Conservation (phyloP, 352 stramenopile genomes). For the Globisporangium abappressorium region DNA sequence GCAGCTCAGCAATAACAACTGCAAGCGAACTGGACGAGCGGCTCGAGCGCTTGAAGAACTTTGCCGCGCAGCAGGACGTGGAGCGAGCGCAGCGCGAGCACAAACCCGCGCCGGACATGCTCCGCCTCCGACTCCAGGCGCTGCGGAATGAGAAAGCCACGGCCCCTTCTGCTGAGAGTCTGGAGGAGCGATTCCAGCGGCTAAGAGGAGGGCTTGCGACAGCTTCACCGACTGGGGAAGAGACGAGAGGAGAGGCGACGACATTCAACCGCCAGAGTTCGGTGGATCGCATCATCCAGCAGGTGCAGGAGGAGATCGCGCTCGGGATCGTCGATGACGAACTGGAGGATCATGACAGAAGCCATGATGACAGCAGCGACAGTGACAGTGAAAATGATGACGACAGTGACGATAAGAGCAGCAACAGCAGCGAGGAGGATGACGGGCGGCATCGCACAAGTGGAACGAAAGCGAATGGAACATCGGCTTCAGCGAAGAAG, state of each 20-base stretch:
- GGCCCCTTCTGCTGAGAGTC: constrained; percentile 21
- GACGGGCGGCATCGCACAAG: not conserved
- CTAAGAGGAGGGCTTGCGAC: constrained; percentile 19
- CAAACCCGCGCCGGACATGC: constrained; percentile 15
- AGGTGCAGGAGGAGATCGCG: constrained; percentile 57
- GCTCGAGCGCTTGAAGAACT: constrained; percentile 39
- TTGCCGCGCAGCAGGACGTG: constrained; percentile 23
- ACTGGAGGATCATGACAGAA: constrained; percentile 11
- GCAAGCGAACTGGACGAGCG: constrained; percentile 24
- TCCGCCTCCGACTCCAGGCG: constrained; percentile 44
- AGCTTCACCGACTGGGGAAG: not conserved
- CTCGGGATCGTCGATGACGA: constrained; percentile 46
- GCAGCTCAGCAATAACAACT: not conserved
- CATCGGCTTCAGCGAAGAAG: not conserved
- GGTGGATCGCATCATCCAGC: constrained; percentile 51
- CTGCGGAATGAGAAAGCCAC: constrained; percentile 37
- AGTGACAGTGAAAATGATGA: constrained; percentile 14
- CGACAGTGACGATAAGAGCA: not conserved
- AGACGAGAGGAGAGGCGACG: not conserved
- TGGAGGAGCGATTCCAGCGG: constrained; percentile 39
- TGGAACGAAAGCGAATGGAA: not conserved
- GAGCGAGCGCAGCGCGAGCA: constrained; percentile 14
- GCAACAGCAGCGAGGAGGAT: not conserved
- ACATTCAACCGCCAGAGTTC: constrained; percentile 16
- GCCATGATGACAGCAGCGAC: constrained; percentile 18